Conservation (phyloP, 495 filamentous ascomycete species). For the Hapsidospora chrysogenum region DNA sequence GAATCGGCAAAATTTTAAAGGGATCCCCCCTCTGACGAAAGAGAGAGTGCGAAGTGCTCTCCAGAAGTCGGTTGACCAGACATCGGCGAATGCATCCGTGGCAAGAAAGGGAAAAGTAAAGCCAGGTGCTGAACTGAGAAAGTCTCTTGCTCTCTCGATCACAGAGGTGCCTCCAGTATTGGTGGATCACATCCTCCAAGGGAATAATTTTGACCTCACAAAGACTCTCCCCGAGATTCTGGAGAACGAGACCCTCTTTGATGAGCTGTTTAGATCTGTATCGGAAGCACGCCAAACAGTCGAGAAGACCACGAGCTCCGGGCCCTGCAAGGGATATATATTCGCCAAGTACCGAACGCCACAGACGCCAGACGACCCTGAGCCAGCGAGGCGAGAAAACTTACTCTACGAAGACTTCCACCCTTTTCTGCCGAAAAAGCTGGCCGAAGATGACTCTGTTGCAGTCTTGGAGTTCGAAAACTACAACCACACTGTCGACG, state of each 20-base stretch:
- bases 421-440: slow-evolving; percentile 77
- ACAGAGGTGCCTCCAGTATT: slow-evolving; percentile 75
- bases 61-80: slow-evolving; percentile 40
- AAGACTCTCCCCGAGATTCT: slow-evolving; percentile 51
- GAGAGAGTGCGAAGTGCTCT: slow-evolving; percentile 55
- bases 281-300: slow-evolving; percentile 49
- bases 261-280: slow-evolving; percentile 45
- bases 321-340: slow-evolving; percentile 64
- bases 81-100: slow-evolving; percentile 23
- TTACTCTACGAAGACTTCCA: slow-evolving; percentile 90
- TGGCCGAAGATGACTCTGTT: slow-evolving; percentile 44
- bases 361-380: slow-evolving; percentile 16
- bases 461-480: slow-evolving; percentile 59
- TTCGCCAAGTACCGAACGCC: slow-evolving; percentile 48
- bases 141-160: slow-evolving; percentile 63
- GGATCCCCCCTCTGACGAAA: slow-evolving; percentile 54
- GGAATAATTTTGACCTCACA: slow-evolving; percentile 46
- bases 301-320: slow-evolving; percentile 37
- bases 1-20: slow-evolving; percentile 64
- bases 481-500: slow-evolving; percentile 86
- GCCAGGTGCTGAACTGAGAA: slow-evolving; percentile 53
- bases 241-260: slow-evolving; percentile 42
- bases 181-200: slow-evolving; percentile 68
- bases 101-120: slow-evolving; percentile 65
- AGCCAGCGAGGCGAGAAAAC: slow-evolving; percentile 10